Conservation (phyloP, 73 alveolate genomes). For the Stentor coeruleus region DNA sequence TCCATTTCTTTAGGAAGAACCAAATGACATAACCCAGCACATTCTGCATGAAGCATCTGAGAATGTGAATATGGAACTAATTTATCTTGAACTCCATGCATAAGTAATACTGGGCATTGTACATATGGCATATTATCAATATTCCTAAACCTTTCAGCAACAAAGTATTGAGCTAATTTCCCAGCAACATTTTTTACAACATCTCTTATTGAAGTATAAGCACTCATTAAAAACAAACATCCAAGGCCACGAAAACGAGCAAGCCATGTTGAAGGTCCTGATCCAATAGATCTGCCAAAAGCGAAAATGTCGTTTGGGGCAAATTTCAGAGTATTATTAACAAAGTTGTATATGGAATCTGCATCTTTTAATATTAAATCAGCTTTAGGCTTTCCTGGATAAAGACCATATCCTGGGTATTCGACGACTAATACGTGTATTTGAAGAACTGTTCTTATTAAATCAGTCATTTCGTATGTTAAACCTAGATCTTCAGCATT, state of each 20-base stretch:
- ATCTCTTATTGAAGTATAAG: constrained; percentile 74
- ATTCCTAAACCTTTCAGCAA: constrained; percentile 70
- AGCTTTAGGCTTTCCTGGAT: constrained; percentile 62
- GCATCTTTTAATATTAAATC: constrained; percentile 62
- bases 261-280: constrained; percentile 82
- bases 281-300: constrained; percentile 89
- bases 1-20: constrained; percentile 81
- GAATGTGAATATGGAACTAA: constrained; percentile 85
- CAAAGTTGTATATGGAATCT: constrained; percentile 39
- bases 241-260: constrained; percentile 67
- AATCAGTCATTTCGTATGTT: constrained; percentile 65
- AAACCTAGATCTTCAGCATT: constrained; percentile 90
- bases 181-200: constrained; percentile 72
- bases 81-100: constrained; percentile 91
- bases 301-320: constrained; percentile 58
- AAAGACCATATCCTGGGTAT: constrained; percentile 87
- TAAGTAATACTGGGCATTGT: constrained; percentile 86
- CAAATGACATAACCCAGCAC: constrained; percentile 72
- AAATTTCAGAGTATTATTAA: constrained; percentile 1
- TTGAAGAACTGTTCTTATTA: constrained; percentile 50
- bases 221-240: constrained; percentile 65
- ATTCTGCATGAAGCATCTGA: constrained; percentile 61
- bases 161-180: constrained; percentile 45
- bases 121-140: constrained; percentile 63
- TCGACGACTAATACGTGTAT: constrained; percentile 77